A percentile compares a stretch with the other conserved stretches of the same genome.
phyloP scores from a whole-genome alignment of 345 rosid genomes.

The Salix viminalis region DNA sequence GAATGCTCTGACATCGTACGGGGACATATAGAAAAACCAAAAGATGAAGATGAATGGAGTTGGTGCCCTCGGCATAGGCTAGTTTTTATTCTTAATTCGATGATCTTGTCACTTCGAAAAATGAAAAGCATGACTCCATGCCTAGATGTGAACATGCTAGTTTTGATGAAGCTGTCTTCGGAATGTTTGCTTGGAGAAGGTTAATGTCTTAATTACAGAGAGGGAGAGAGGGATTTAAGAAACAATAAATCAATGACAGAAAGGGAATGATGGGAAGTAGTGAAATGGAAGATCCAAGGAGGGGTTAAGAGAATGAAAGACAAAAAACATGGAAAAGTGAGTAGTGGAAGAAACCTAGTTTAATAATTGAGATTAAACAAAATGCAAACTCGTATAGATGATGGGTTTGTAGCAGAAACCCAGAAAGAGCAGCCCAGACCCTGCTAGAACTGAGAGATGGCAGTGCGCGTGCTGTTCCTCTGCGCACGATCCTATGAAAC shows the following conservation, averaged over 20 bases:
- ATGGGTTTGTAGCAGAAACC: conserved; percentile 5
- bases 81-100: background rate
- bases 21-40: background rate
- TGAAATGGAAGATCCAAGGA: conserved; percentile 32
- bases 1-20: background rate
- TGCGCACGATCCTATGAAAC: conserved; percentile 41
- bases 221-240: background rate
- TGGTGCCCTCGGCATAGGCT: background rate
- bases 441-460: background rate
- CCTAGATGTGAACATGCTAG: conserved; percentile 16
- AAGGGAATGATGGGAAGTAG: conserved; percentile 27
- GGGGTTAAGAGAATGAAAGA: conserved; percentile 23
- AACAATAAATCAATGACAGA: conserved; percentile 15
- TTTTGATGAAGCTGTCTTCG: conserved; percentile 14
- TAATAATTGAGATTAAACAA: background rate
- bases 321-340: conserved; percentile 22
- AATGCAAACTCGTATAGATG: background rate
- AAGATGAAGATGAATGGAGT: background rate
- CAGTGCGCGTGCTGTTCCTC: conserved; percentile 54
- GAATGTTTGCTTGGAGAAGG: conserved; percentile 3
- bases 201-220: no score
- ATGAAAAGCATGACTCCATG: background rate
- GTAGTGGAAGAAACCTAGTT: background rate
- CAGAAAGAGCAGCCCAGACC: background rate
- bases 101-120: background rate